A percentile compares a stretch with the other conserved stretches of the same genome.
These are phyloP conservation scores for Westerdykella ornata DNA, from an alignment of 2,329 filamentous ascomycete genomes.

Conservation along the genomic window DNA sequence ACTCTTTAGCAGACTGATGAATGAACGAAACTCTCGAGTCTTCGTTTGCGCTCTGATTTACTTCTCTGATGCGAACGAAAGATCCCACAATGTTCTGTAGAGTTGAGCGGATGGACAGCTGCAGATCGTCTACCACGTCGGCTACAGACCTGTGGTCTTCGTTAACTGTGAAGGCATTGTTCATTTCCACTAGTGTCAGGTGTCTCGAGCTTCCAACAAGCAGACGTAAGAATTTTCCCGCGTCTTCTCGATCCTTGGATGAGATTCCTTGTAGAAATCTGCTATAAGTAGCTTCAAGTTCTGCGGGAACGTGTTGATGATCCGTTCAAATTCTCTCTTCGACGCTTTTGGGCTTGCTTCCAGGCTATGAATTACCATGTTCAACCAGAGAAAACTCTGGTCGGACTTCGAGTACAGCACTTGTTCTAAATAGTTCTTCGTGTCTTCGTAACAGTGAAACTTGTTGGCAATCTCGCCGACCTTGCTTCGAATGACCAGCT, in stretches of 20 bases:
- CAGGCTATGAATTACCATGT: constrained; percentile 32
- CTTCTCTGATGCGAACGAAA: constrained; percentile 25
- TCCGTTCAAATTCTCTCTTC: constrained; percentile 15
- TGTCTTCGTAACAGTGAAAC: constrained; percentile 17
- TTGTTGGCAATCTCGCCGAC: constrained; percentile 28
- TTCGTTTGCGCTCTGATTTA: constrained; percentile 5
- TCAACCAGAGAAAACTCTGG: constrained; percentile 38
- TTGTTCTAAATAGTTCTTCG: constrained; percentile 23
- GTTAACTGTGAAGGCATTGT: constrained; percentile 26
- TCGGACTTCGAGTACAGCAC: constrained; percentile 29
- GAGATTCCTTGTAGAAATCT: constrained; percentile 27
- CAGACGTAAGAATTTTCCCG: constrained; percentile 27
- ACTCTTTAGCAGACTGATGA: constrained; percentile 37
- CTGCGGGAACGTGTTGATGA: constrained; percentile 28
- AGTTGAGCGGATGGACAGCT: constrained; percentile 24
- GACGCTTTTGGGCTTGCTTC: constrained; percentile 20
- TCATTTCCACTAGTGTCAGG: constrained; percentile 32
- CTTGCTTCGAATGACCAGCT: constrained; percentile 27
- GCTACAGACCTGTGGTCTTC: constrained; percentile 17
- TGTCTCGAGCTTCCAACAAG: constrained; percentile 32
- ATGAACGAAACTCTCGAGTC: constrained; percentile 31
- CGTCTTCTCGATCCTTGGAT: constrained; percentile 16
- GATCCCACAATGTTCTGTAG: constrained; percentile 31
- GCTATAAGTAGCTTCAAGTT: constrained; percentile 28
- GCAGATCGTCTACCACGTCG: constrained; percentile 18